Evolutionary conservation across 306 rosid species (phyloP), one percentile per base, ranked within the genome.

Genomic region (Aeschynomene evenia): DNA sequence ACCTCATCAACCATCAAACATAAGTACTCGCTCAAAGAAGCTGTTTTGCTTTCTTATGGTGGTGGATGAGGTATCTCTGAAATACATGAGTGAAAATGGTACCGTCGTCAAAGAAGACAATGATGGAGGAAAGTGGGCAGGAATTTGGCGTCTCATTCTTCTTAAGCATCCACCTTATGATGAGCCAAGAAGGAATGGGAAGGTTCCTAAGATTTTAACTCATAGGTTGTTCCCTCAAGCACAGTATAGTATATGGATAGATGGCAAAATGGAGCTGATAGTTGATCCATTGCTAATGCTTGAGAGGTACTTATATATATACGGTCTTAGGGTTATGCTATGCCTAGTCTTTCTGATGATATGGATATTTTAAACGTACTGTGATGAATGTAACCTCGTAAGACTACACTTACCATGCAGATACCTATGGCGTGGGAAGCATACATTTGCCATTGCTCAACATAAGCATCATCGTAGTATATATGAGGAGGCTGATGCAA

Each of bases 181-280:
- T 82, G 99, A 94, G 74, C 99, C 99, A 61, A 89, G 99, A 73
- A 81, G 99, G 78, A 94, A 94, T 66, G 99, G 97, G 68, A 94
- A 91, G 81, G 96, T 94, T 76, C 97, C 98, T 9, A 93, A 93
- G 82, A 93, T 93, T 61, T 21, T 93, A 85, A 91, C 93, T 43
- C 98, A 93, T 78, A 85, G 96, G 49, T 67, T 93, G 60, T 93
- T 85, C 83, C 96, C 98, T 73, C 85, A 87, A 60, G 90, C 97
- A 54, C 99, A 83, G 66, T 91, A 94, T 76, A 91, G 97, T 80
- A 91, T 94, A 61, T 94, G 99, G 99, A 89, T 94, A 20, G 98
- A 94, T 84, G 98, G 97, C 74, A 94, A 94, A 85, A 94, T 94
- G 99, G 99, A 91, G 89, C 86, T 91, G 64, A 68, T 94, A 33